Conservation (phyloP, 2,329 filamentous ascomycete genomes). For the Phymatotrichopsis omnivora region DNA sequence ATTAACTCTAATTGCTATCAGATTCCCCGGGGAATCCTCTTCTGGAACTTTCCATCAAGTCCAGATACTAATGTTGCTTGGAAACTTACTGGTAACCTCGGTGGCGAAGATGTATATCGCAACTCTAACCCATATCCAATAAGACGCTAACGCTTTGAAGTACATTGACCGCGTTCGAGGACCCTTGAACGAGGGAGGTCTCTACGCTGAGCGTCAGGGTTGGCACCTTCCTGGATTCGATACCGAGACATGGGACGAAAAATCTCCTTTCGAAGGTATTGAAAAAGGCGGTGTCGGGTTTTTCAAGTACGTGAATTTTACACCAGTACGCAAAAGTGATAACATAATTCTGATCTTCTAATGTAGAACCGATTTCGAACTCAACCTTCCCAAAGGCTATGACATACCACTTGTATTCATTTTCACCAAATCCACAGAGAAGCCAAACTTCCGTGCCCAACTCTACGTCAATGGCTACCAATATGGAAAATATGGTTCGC, state of each 20-base stretch:
- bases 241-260: constrained; percentile 7
- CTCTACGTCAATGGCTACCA: constrained; percentile 70
- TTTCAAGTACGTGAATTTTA: no score
- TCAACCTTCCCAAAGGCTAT: constrained; percentile 42
- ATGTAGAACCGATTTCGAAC: constrained; percentile 41
- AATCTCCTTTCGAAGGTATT: constrained; percentile 15
- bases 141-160: constrained; percentile 35
- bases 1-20: neutral
- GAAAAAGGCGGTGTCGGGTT: constrained; percentile 14
- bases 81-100: constrained; percentile 60
- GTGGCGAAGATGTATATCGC: constrained; percentile 44
- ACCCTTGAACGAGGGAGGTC: constrained; percentile 55
- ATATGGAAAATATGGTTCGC: constrained; percentile 55
- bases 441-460: constrained; percentile 46
- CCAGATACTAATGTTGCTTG: constrained; percentile 44
- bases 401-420: constrained; percentile 16
- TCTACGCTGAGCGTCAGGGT: constrained; percentile 49
- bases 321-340: no score
- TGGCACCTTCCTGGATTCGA: constrained; percentile 47
- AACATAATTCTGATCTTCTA: no score
- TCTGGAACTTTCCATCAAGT: constrained; percentile 47
- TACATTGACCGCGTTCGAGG: constrained; percentile 51
- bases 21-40: constrained; percentile 48
- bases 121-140: neutral
- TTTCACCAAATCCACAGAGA: constrained; percentile 2